These are phyloP conservation scores for Suillus decipiens DNA, from an alignment of 768 basidiomycete species.

Conservation along the genomic window DNA sequence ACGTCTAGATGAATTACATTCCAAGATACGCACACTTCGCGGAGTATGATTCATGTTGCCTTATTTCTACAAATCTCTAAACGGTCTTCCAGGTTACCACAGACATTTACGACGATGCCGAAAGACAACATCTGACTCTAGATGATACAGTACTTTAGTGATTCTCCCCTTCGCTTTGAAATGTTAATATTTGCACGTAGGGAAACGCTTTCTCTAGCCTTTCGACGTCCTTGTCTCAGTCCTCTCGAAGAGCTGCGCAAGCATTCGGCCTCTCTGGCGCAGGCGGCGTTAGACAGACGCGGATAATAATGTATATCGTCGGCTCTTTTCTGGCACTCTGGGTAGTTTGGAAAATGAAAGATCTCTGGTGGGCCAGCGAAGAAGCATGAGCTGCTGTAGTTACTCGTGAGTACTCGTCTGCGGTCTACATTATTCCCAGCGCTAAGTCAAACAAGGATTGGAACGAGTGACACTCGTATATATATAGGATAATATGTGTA, in stretches of 20 bases:
- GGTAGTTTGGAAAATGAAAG: conserved; percentile 51
- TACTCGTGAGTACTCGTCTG: not conserved
- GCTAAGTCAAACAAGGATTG: not conserved
- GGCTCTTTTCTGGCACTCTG: conserved; percentile 56
- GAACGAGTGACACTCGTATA: not conserved
- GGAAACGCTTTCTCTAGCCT: conserved; percentile 69
- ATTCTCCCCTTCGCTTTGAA: not conserved
- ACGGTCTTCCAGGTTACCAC: conserved; percentile 65
- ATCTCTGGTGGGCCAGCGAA: conserved; percentile 43
- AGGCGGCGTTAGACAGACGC: conserved; percentile 67
- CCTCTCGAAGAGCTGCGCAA: conserved; percentile 68
- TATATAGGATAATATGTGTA: not conserved
- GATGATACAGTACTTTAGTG: conserved; percentile 66
- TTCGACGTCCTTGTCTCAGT: conserved; percentile 59
- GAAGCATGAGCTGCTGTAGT: not conserved
- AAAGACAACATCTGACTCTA: conserved; percentile 76
- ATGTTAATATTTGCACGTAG: conserved; percentile 34
- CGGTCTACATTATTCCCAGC: too few species aligned
- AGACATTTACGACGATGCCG: conserved; percentile 84
- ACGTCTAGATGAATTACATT: conserved; percentile 78
- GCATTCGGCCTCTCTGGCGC: conserved; percentile 67
- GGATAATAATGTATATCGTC: conserved; percentile 64
- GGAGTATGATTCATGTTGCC: conserved; percentile 50
- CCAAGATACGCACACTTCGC: conserved; percentile 79
- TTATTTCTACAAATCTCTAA: not conserved